phyloP scores from a whole-genome alignment of 1,139 yeast species.

The Debaryomyces robertsiae region DNA sequence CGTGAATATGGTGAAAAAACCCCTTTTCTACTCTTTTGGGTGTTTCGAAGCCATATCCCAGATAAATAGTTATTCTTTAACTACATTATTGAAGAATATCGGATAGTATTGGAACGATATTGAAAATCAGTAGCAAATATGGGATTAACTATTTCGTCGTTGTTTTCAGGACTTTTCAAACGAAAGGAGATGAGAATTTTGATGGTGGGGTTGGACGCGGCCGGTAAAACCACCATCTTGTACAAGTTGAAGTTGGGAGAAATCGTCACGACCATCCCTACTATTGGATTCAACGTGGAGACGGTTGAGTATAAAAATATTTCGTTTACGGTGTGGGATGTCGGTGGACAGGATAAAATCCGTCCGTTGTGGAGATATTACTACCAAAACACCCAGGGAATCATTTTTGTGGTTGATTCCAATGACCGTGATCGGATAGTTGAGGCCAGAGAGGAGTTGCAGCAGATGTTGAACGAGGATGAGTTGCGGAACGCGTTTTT shows the following conservation, averaged over 20 bases:
- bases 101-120: no score
- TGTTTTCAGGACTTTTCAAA: conserved; percentile 40
- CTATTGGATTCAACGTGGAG: conserved; percentile 46
- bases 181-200: conserved; percentile 47
- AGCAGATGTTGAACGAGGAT: conserved; percentile 47
- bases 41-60: conserved; percentile 1
- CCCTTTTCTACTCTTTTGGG: conserved; percentile 7
- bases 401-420: conserved; percentile 45
- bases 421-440: conserved; percentile 48
- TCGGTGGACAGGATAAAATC: conserved; percentile 48
- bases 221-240: conserved; percentile 47
- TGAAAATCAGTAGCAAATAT: conserved; percentile 16
- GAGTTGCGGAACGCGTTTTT: conserved; percentile 46
- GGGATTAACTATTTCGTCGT: conserved; percentile 42
- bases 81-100: background rate
- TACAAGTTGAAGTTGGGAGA: conserved; percentile 46
- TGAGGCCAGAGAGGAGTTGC: conserved; percentile 47
- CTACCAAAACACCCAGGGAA: conserved; percentile 47
- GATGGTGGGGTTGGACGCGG: conserved; percentile 48
- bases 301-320: conserved; percentile 46
- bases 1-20: conserved; percentile 6
- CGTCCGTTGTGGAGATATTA: conserved; percentile 49
- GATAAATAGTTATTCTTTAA: conserved; percentile 1
- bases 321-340: conserved; percentile 47
- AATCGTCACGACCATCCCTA: conserved; percentile 45